These are phyloP conservation scores for Dothideomycetes sp. DNA, from an alignment of 2,329 filamentous ascomycete species.

Conservation along the genomic window DNA sequence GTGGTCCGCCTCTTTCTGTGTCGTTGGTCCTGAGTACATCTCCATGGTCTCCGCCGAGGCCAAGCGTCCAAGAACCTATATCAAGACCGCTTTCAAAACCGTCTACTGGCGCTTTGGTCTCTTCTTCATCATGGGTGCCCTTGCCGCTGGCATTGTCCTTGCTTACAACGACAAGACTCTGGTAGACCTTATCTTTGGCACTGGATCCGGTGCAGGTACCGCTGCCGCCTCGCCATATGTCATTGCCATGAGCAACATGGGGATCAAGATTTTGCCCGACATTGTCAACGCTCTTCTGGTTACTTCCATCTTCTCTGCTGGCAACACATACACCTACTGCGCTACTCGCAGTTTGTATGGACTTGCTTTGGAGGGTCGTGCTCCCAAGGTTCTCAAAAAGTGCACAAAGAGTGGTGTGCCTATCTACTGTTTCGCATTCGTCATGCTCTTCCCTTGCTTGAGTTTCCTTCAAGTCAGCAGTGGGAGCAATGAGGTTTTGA, in stretches of 20 bases:
- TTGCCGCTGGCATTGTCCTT: slow-evolving; percentile 36
- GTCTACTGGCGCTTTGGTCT: slow-evolving; percentile 39
- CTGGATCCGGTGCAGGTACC: slow-evolving; percentile 15
- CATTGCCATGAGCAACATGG: slow-evolving; percentile 37
- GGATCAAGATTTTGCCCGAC: slow-evolving; percentile 35
- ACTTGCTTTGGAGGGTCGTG: slow-evolving; percentile 43
- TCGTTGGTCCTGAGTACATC: slow-evolving; percentile 41
- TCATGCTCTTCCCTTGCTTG: slow-evolving; percentile 26
- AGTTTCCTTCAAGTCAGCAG: slow-evolving; percentile 22
- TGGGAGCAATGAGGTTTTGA: slow-evolving; percentile 20
- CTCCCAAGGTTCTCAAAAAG: slow-evolving; percentile 46
- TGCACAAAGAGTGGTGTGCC: slow-evolving; percentile 52
- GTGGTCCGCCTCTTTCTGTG: slow-evolving; percentile 35
- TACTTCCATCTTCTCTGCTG: slow-evolving; percentile 48
- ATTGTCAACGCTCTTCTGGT: slow-evolving; percentile 31
- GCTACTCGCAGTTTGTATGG: slow-evolving; percentile 46
- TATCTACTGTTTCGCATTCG: slow-evolving; percentile 45
- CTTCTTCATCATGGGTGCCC: slow-evolving; percentile 40
- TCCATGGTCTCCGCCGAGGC: slow-evolving; percentile 42
- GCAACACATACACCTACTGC: slow-evolving; percentile 48
- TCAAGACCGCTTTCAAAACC: slow-evolving; percentile 42
- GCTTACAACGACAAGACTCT: slow-evolving; percentile 24
- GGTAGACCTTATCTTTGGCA: slow-evolving; percentile 19
- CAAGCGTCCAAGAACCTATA: slow-evolving; percentile 36
- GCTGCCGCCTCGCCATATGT: slow-evolving; percentile 27